Evolutionary conservation across 768 basidiomycete genomes (phyloP), one percentile per base, ranked within the genome.

Genomic region (Tricholoma saponaceum): DNA sequence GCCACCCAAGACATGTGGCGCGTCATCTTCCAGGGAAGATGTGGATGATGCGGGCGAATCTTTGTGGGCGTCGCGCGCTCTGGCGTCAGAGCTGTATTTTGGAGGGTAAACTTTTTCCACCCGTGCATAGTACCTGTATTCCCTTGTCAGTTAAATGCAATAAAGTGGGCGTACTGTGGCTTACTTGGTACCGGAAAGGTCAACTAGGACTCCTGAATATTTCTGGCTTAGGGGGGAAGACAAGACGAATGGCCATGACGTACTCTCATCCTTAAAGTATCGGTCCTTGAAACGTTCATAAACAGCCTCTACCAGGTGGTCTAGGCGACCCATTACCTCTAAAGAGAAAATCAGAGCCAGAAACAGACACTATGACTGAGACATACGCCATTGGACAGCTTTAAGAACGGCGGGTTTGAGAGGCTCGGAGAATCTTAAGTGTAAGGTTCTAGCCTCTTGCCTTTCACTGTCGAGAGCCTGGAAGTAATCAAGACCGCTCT

Each of bases 321-420:
- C 96, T 55, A 98, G 78, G 58, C 97, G 89, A 49, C 97, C 96
- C 74, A 98, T 90, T 63, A 98, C 92, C 87, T 97, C 95, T 97
- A 72, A 35, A 61, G 65, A 63, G 60, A 63, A 60, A 57, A 56
- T 61, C 60, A 64, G 43, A 58, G 57, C 58, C 57, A 46, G 55
- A 53, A 47, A 58, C 18, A 56, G 53, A 59, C 66, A 30, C 10
- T n/a, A 62, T 60, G 64, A 66, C 56, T 51, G 58, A 68, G 46
- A 88, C 95, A 64, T 72, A 98, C 96, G 95, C 87, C 93, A 98
- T 80, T 99, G 97, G 57, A 97, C 94, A 18, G 92, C 87, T 65
- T 82, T 87, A 62, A 99, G 86, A 53, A 98, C 86, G 49, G 93
- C 87, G 58, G 90, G 84, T 72, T 98, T 98, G 65, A 99, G 85